These are phyloP conservation scores for Penicillium coffeae DNA, from an alignment of 495 filamentous ascomycete genomes.

Conservation along the genomic window DNA sequence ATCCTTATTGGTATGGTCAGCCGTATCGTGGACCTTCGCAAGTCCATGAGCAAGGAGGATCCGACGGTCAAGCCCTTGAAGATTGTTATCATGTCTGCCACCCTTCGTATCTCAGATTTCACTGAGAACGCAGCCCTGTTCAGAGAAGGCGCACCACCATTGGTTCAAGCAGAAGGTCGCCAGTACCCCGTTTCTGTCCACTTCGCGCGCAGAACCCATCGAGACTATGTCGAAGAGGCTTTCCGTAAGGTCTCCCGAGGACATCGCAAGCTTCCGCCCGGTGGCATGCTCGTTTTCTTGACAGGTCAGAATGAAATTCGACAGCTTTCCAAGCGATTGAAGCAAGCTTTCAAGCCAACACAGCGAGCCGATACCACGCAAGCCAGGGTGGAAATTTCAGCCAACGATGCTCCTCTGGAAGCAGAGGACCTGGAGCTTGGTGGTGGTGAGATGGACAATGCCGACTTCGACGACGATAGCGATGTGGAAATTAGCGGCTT, in stretches of 20 bases:
- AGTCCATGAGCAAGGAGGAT: conserved; percentile 59
- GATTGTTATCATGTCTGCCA: conserved; percentile 97
- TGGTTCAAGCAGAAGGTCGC: conserved; percentile 89
- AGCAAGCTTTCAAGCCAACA: conserved; percentile 63
- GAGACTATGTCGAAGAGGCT: conserved; percentile 85
- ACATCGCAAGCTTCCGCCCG: conserved; percentile 85
- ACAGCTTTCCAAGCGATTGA: conserved; percentile 70
- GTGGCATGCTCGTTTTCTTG: conserved; percentile 91
- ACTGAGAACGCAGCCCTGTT: conserved; percentile 80
- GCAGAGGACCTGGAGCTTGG: conserved; percentile 86
- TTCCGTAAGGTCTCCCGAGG: conserved; percentile 85
- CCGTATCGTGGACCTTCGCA: conserved; percentile 77
- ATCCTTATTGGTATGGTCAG: conserved; percentile 96
- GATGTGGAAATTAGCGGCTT: conserved; percentile 46
- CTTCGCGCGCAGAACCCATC: conserved; percentile 76
- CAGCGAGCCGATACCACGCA: conserved; percentile 48
- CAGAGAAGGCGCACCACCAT: conserved; percentile 65
- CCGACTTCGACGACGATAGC: conserved; percentile 39
- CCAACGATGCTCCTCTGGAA: conserved; percentile 75
- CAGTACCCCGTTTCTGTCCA: conserved; percentile 89
- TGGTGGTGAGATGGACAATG: conserved; percentile 43
- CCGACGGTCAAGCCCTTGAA: conserved; percentile 72
- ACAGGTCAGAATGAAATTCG: conserved; percentile 92
- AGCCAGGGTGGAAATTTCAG: conserved; percentile 67
- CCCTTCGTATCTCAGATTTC: conserved; percentile 85